phyloP scores from a whole-genome alignment of 192 early-diverging fungal species.

The Dissophora globulifera region DNA sequence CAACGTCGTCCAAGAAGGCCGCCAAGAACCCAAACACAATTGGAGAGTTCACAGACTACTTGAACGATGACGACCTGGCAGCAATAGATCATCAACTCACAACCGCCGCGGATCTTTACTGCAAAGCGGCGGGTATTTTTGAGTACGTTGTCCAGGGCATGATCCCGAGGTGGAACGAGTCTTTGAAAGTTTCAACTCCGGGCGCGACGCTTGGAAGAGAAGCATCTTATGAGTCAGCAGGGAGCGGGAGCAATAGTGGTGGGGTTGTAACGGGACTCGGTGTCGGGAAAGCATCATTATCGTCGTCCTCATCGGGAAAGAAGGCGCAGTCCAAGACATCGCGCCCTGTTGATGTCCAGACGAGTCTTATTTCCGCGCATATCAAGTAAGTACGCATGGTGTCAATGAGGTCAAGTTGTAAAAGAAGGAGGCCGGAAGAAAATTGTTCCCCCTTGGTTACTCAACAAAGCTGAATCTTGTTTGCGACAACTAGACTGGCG shows the following conservation, averaged over 20 bases:
- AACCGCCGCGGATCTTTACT: conserved; percentile 61
- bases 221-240: neutral
- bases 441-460: no score
- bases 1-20: neutral
- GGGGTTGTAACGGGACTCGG: no score
- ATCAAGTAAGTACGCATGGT: conserved; percentile 23
- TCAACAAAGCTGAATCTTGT: no score
- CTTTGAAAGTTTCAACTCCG: conserved; percentile 5
- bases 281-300: neutral
- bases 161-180: conserved; percentile 56
- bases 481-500: conserved; percentile 52
- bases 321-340: conserved; percentile 13
- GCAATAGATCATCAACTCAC: conserved; percentile 44
- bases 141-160: conserved; percentile 58
- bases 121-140: conserved; percentile 65
- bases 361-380: conserved; percentile 39
- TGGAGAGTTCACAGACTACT: conserved; percentile 49
- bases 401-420: no score
- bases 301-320: neutral
- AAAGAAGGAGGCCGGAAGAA: no score
- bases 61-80: conserved; percentile 38
- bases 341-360: conserved; percentile 39
- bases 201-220: conserved; percentile 36
- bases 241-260: no score
- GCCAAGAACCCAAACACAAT: conserved; percentile 31